phyloP scores from a whole-genome alignment of 73 alveolate species.

The Paramecium pentaurelia region DNA sequence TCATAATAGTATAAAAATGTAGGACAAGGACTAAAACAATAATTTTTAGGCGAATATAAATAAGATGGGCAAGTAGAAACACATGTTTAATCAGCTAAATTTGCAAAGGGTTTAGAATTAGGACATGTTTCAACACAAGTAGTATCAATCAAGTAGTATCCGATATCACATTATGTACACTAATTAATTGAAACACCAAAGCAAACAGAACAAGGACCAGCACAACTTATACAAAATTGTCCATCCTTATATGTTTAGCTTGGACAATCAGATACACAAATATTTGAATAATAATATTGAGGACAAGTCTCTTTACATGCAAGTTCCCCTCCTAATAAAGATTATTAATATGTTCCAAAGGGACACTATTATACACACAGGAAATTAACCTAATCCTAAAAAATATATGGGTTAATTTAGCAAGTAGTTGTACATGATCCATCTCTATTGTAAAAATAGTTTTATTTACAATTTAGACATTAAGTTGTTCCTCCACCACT shows the following conservation, averaged over 20 bases:
- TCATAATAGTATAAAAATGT: neutral
- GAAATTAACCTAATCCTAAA: neutral
- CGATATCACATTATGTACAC: neutral
- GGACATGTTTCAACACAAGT: conserved; percentile 9
- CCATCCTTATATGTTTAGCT: neutral
- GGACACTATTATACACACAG: neutral
- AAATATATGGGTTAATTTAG: neutral
- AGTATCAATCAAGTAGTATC: neutral
- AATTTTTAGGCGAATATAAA: neutral
- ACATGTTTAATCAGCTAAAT: neutral
- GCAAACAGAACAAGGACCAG: neutral
- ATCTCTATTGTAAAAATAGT: neutral
- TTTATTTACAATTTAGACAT: neutral
- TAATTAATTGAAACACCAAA: neutral
- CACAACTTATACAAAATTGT: neutral
- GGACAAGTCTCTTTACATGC: neutral
- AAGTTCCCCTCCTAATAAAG: neutral
- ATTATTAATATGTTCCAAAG: neutral
- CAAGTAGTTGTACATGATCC: neutral
- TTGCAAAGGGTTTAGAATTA: neutral
- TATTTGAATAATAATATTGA: neutral
- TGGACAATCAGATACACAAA: neutral
- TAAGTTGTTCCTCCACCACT: neutral
- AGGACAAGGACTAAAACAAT: neutral
- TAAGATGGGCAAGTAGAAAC: neutral